Base-by-base conservation (phyloP, 2,329 filamentous ascomycete species). In the Calonectria honghensis region DNA sequence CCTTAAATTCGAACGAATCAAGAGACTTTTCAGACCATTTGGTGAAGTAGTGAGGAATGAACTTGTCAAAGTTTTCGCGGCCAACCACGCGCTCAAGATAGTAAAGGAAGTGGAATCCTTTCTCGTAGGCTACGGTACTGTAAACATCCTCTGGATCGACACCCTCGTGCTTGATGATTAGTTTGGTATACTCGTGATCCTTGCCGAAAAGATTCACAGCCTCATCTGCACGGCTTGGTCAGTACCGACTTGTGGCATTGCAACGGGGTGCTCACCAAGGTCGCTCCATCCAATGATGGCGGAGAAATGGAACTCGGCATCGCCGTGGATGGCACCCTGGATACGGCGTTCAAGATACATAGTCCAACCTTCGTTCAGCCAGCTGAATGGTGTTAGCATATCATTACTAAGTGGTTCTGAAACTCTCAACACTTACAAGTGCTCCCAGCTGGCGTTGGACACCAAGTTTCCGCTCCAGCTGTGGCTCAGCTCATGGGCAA, bases 61-160 rank as follows among this genome's bases (percentile, higher is more conserved):
- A 99, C 80, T 93, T 94, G 88, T 98, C 95, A 87, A 97, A 99
- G 83, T 94, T 94, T n/a, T 93, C 90, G 75, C 94, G 94, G 45
- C 95, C 95, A 5, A 98, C 90, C 1, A 98, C 88, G 61, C 93
- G 94, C 81, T 99, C 97, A 18, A 99, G 92, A 81, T 96, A 93
- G 85, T 96, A 98, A 59, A 99, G 89, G 85, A 98, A 97, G 82
- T 95, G 94, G 86, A 98, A 98, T 4, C 96, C 96, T 86, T 99
- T 98, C 84, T 98, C 96, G 81, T 99, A 99, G 0, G 97, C 96
- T 41, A 98, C 89, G 32, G 92, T 94, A 79, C 94, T 97, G 87
- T 98, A 99, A 1, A 96, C 95, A 84, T 99, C 97, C 84, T 98
- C 97, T 0, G 97, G 97, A 80, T 98, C 96, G 78, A 97, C 93